phyloP scores from a whole-genome alignment of 352 stramenopile species.

The Pythium pectinolyticum region DNA sequence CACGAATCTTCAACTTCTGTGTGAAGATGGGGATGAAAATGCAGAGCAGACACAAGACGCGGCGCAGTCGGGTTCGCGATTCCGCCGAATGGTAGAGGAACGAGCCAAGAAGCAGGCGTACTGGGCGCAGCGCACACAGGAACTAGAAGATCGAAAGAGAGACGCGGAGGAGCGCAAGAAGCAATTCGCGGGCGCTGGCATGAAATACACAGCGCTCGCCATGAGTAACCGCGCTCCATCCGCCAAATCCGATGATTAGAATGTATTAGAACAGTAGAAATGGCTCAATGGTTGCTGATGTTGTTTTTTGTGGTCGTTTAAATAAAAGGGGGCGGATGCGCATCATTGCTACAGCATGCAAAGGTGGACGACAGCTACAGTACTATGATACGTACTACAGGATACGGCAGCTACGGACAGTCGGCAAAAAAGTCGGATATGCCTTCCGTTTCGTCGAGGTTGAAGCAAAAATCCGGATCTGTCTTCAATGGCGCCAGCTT shows the following conservation, averaged over 20 bases:
- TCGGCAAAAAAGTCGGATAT: slow-evolving; percentile 88
- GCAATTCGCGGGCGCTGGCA: slow-evolving; percentile 61
- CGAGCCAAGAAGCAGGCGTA: slow-evolving; percentile 75
- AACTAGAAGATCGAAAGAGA: slow-evolving; percentile 70
- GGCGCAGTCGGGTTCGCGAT: slow-evolving; percentile 40
- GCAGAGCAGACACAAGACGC: slow-evolving; percentile 34
- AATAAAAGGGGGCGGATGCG: slow-evolving; percentile 19
- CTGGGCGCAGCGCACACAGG: slow-evolving; percentile 73
- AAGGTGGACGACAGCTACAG: slow-evolving; percentile 8
- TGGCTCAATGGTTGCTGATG: not conserved
- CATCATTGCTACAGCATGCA: not conserved
- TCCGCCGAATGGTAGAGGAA: slow-evolving; percentile 78
- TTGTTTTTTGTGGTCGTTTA: slow-evolving; percentile 14
- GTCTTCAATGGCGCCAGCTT: slow-evolving; percentile 86
- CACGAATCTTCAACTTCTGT: slow-evolving; percentile 72
- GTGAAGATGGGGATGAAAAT: slow-evolving; percentile 47
- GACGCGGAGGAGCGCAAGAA: slow-evolving; percentile 82
- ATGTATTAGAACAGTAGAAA: not conserved
- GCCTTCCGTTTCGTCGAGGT: slow-evolving; percentile 83
- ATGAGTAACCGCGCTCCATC: slow-evolving; percentile 57
- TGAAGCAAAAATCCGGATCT: slow-evolving; percentile 89
- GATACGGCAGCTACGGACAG: slow-evolving; percentile 59
- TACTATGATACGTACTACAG: too few species aligned
- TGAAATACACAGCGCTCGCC: slow-evolving; percentile 84
- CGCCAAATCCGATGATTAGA: slow-evolving; percentile 24